These are phyloP conservation scores for Hippophae rhamnoides DNA, from an alignment of 306 rosid genomes.

Conservation along the genomic window DNA sequence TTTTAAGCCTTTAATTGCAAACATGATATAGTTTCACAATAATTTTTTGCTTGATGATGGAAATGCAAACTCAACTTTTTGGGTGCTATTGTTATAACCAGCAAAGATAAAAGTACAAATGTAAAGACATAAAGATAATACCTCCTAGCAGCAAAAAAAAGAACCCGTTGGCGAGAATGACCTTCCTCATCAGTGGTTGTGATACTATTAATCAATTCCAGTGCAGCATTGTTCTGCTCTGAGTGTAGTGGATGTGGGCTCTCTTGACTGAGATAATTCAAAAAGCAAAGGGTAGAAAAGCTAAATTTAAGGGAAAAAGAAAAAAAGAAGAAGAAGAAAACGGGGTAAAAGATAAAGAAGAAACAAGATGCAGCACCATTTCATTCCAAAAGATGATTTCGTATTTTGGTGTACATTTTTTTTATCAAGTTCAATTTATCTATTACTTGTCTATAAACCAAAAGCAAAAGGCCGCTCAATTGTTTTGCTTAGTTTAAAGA, in stretches of 20 bases:
- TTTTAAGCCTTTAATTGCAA: too few species aligned
- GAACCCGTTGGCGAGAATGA: slow-evolving; percentile 94
- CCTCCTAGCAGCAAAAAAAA: slow-evolving; percentile 98
- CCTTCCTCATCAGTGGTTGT: slow-evolving; percentile 87
- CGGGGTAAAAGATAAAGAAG: too few species aligned
- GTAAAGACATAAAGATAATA: slow-evolving; percentile 15
- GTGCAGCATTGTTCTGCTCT: slow-evolving; percentile 69
- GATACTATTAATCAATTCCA: slow-evolving; percentile 85
- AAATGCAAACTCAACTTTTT: neutral
- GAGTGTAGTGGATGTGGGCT: slow-evolving; percentile 43
- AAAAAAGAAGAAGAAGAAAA: neutral
- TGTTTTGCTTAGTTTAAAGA: too few species aligned
- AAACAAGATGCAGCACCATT: too few species aligned
- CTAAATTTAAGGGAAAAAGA: neutral
- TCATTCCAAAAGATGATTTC: too few species aligned
- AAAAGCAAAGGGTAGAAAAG: neutral
- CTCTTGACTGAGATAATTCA: slow-evolving; percentile 42
- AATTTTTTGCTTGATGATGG: neutral
- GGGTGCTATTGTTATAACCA: neutral
- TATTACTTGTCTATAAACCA: too few species aligned
- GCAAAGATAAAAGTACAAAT: slow-evolving; percentile 10
- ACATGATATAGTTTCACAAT: too few species aligned
- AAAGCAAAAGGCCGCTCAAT: too few species aligned
- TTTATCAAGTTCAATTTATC: too few species aligned
- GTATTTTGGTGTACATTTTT: too few species aligned